Percentiles rank a stretch among this genome's conserved stretches.
These are phyloP conservation scores for Malbranchea cinnamomea DNA, from an alignment of 2,329 filamentous ascomycete species.

Conservation along the genomic window DNA sequence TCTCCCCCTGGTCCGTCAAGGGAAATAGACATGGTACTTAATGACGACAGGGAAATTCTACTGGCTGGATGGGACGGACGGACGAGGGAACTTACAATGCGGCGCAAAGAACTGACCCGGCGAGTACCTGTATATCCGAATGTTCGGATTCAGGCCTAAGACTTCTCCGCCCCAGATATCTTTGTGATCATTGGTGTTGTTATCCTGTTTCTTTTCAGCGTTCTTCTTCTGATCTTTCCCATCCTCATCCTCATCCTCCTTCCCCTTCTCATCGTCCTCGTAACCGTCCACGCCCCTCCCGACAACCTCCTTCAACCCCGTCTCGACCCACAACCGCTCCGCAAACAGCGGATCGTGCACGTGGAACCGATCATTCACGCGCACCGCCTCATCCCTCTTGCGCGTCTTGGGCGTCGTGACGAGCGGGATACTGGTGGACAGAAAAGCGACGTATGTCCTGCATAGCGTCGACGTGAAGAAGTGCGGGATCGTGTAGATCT, in stretches of 20 bases:
- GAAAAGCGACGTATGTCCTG: slow-evolving; percentile 59
- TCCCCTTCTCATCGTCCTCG: slow-evolving; percentile 15
- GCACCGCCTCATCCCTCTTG: slow-evolving; percentile 63
- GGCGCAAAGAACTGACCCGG: slow-evolving; percentile 83
- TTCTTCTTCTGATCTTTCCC: slow-evolving; percentile 11
- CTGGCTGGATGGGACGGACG: too few relatives aligned
- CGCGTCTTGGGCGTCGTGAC: slow-evolving; percentile 65
- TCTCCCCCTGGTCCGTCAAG: not conserved
- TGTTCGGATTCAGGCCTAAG: slow-evolving; percentile 75
- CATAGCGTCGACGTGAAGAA: slow-evolving; percentile 65
- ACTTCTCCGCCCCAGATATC: slow-evolving; percentile 62
- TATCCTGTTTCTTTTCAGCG: slow-evolving; percentile 8
- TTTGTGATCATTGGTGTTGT: slow-evolving; percentile 10
- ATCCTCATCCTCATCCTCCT: slow-evolving; percentile 9
- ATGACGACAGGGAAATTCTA: too few relatives aligned
- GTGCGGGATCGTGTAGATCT: slow-evolving; percentile 57
- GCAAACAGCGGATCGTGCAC: slow-evolving; percentile 64
- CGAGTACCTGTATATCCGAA: slow-evolving; percentile 75
- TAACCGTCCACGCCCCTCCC: slow-evolving; percentile 20
- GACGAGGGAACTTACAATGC: slow-evolving; percentile 61
- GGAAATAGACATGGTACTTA: too few relatives aligned
- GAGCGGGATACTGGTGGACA: slow-evolving; percentile 54
- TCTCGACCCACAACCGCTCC: slow-evolving; percentile 58
- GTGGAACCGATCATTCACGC: slow-evolving; percentile 84
- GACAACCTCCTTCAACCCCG: slow-evolving; percentile 52